Evolutionary conservation across 345 rosid species (phyloP).

Genomic region (Kernera saxatilis): DNA sequence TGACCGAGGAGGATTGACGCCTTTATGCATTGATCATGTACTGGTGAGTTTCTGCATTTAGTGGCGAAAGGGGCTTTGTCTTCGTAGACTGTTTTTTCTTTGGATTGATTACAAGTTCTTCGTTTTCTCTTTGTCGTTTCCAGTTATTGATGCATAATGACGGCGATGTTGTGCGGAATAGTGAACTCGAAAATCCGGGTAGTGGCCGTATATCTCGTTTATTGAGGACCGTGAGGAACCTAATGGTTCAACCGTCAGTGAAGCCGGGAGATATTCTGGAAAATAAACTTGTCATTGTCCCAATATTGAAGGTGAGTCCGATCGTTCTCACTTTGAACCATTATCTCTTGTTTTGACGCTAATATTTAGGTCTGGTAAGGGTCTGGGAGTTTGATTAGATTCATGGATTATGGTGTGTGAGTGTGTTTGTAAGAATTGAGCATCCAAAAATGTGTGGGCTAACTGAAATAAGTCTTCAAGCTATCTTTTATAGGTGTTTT

Average conservation of each 20-base stretch:
- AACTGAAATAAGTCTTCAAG: neutral
- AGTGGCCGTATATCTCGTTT: conserved; percentile 54
- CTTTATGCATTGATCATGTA: conserved; percentile 76
- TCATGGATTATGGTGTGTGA: neutral
- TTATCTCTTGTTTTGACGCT: neutral
- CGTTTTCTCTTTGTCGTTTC: conserved; percentile 20
- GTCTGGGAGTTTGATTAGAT: too few relatives aligned
- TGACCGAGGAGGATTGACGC: conserved; percentile 67
- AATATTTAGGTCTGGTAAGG: too few relatives aligned
- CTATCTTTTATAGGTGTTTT: neutral
- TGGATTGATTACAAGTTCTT: neutral
- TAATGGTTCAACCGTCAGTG: conserved; percentile 42
- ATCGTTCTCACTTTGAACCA: neutral
- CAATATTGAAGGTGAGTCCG: conserved; percentile 52
- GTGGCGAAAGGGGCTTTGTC: neutral
- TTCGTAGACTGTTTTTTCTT: neutral
- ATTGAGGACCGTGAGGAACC: conserved; percentile 42
- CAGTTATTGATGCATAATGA: conserved; percentile 74
- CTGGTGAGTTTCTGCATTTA: conserved; percentile 45
- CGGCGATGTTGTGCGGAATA: conserved; percentile 56
- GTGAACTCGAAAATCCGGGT: conserved; percentile 47
- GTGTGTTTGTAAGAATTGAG: neutral
- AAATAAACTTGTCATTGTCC: conserved; percentile 38
- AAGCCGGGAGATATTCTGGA: conserved; percentile 43
- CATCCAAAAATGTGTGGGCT: neutral